phyloP scores from a whole-genome alignment of 2,329 filamentous ascomycete genomes.

The Teratosphaeria viscida region DNA sequence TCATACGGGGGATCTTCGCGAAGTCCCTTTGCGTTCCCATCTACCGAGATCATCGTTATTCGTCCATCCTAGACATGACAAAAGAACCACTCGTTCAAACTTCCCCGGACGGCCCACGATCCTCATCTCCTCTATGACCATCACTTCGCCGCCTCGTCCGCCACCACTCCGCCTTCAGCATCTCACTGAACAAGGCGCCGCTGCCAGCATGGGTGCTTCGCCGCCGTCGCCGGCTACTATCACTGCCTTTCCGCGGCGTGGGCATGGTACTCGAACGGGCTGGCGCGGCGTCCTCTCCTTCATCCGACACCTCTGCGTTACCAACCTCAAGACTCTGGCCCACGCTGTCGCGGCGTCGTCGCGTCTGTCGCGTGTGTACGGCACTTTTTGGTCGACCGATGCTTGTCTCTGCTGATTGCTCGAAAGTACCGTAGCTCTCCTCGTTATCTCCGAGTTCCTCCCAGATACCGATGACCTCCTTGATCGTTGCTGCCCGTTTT shows the following conservation, averaged over 20 bases:
- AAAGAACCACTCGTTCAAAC: not conserved
- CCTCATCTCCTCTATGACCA: not conserved
- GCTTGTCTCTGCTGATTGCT: not conserved
- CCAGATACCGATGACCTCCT: conserved; percentile 24
- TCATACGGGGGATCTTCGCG: not conserved
- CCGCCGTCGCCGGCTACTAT: conserved; percentile 9
- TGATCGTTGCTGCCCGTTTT: conserved; percentile 23
- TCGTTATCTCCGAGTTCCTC: conserved; percentile 19
- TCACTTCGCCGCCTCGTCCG: conserved; percentile 6
- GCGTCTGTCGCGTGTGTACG: conserved; percentile 7
- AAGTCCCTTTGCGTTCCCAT: not conserved
- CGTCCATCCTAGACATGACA: not conserved
- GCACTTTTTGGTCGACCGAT: conserved; percentile 7
- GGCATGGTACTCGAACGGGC: conserved; percentile 9
- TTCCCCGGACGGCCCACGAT: not conserved
- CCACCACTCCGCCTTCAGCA: conserved; percentile 23
- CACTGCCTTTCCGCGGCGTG: conserved; percentile 1
- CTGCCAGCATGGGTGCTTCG: conserved; percentile 12
- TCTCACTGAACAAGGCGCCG: conserved; percentile 22
- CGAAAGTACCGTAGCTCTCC: conserved; percentile 16
- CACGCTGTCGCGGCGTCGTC: conserved; percentile 11
- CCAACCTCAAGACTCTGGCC: not conserved
- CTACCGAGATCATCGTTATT: not conserved
- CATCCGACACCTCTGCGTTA: not conserved
- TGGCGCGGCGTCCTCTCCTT: conserved; percentile 5